These are phyloP conservation scores for Giardia muris DNA, from an alignment of 208 protist genomes.

Conservation along the genomic window DNA sequence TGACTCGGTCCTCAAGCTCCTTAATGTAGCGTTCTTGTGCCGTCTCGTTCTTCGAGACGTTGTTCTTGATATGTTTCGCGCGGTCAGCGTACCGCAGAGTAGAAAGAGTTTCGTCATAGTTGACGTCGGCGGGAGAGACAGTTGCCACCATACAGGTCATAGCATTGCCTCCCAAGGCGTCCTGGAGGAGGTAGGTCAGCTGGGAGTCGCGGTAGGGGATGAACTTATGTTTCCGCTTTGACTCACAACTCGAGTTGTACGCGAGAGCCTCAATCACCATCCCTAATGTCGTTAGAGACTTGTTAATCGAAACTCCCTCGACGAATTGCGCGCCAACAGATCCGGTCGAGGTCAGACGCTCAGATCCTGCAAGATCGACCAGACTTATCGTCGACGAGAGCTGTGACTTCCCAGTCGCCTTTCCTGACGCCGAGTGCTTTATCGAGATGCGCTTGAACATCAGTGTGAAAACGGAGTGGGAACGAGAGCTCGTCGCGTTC, in stretches of 20 bases:
- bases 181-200: conserved; percentile 42
- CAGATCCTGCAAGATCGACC: conserved; percentile 38
- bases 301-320: background rate
- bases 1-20: conserved; percentile 5
- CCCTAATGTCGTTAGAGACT: background rate
- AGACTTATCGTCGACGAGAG: conserved; percentile 17
- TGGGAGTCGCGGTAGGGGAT: conserved; percentile 43
- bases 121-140: conserved; percentile 47
- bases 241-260: background rate
- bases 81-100: conserved; percentile 29
- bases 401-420: background rate
- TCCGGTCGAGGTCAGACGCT: conserved; percentile 9
- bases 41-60: conserved; percentile 26
- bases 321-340: conserved; percentile 8
- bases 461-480: conserved; percentile 69
- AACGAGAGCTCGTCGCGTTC: conserved; percentile 67
- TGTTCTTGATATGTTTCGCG: conserved; percentile 39
- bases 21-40: conserved; percentile 12
- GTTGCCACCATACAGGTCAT: conserved; percentile 46
- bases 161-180: conserved; percentile 49
- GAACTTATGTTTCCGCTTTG: conserved; percentile 12
- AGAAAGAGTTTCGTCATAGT: conserved; percentile 47
- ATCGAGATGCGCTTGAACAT: conserved; percentile 28
- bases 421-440: background rate
- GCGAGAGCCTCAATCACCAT: background rate